Conservation (phyloP, 164 flowering plant genomes). For the Macadamia tetraphylla region DNA sequence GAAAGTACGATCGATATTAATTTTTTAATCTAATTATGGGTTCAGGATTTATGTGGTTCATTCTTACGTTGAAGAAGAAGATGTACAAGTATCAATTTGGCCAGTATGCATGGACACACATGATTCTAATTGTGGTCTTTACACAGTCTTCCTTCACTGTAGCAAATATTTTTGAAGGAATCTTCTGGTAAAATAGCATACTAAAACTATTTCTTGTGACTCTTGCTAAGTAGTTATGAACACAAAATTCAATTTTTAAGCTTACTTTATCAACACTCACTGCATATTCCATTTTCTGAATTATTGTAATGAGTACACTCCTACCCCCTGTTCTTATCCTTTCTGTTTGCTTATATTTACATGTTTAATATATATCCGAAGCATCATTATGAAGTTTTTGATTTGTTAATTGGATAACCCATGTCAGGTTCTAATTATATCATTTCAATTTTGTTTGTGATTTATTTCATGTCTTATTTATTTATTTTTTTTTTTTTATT, state of each 20-base stretch:
- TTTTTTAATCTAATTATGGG: conserved; percentile 1
- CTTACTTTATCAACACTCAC: background rate
- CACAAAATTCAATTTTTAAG: background rate
- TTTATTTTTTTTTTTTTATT: too few species aligned
- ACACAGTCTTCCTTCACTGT: conserved; percentile 88
- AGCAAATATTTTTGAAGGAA: conserved; percentile 93
- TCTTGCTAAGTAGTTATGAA: background rate
- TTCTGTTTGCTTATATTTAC: too few species aligned
- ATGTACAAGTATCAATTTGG: conserved; percentile 99
- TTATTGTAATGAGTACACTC: background rate
- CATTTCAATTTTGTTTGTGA: too few species aligned
- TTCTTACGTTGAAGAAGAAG: conserved; percentile 90
- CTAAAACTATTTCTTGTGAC: background rate
- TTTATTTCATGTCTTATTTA: too few species aligned
- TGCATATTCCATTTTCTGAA: background rate
- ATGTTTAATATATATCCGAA: too few species aligned
- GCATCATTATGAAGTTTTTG: too few species aligned
- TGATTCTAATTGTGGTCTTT: conserved; percentile 96
- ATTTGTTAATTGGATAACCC: too few species aligned
- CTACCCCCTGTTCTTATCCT: too few species aligned
- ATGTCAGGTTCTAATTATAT: too few species aligned
- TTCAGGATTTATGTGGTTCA: conserved; percentile 95
- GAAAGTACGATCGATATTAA: background rate
- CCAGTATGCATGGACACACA: conserved; percentile 98
- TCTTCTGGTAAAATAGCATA: conserved; percentile 67